Evolutionary conservation across 2,329 filamentous ascomycete species (phyloP).

Genomic region (Aspergillus glaucus): DNA sequence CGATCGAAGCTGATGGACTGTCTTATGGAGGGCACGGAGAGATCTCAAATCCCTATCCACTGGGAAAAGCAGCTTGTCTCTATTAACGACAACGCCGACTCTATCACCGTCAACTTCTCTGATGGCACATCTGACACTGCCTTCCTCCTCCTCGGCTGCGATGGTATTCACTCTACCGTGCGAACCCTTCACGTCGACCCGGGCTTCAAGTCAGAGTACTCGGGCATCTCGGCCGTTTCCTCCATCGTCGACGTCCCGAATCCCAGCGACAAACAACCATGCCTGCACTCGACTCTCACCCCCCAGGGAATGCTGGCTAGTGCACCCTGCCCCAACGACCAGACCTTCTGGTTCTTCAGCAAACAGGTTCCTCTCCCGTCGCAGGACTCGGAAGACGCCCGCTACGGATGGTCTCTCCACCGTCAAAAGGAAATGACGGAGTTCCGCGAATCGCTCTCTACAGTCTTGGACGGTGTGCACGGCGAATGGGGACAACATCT

Average conservation of each 20-base stretch:
- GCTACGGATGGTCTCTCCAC: conserved; percentile 24
- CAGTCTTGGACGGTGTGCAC: conserved; percentile 14
- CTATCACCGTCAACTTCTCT: conserved; percentile 20
- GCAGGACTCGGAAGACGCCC: conserved; percentile 7
- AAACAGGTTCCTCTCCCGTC: conserved; percentile 17
- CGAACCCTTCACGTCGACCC: conserved; percentile 27
- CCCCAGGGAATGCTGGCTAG: conserved; percentile 17
- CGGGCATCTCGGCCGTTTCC: conserved; percentile 26
- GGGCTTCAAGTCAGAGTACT: conserved; percentile 23
- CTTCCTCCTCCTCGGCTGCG: conserved; percentile 33
- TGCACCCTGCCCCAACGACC: conserved; percentile 18
- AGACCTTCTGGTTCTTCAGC: conserved; percentile 25
- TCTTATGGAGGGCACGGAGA: conserved; percentile 16
- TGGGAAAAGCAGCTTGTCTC: conserved; percentile 16
- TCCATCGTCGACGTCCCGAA: conserved; percentile 8
- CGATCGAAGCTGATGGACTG: conserved; percentile 23
- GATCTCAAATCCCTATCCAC: conserved; percentile 18
- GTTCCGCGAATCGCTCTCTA: conserved; percentile 18
- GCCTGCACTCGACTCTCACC: conserved; percentile 16
- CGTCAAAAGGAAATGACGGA: conserved; percentile 17
- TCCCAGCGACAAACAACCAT: conserved; percentile 13
- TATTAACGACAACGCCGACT: conserved; percentile 16
- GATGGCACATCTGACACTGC: conserved; percentile 22
- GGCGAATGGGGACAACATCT: conserved; percentile 22
- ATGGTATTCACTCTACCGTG: conserved; percentile 36